Conservation (phyloP, 208 protist species). For the Trypanosoma lewisi region DNA sequence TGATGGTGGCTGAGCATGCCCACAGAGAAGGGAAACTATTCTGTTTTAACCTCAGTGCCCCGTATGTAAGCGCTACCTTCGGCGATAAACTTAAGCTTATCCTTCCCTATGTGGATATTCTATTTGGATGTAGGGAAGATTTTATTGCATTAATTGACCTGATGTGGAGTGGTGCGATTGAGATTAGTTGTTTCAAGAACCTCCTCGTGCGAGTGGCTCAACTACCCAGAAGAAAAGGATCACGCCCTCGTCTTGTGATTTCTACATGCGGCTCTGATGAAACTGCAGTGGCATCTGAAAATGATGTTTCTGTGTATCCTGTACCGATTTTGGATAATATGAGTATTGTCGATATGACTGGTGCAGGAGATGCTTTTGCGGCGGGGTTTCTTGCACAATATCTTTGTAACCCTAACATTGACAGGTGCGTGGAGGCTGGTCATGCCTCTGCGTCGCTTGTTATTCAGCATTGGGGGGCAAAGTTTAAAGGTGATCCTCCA, state of each 20-base stretch:
- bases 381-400: slow-evolving; percentile 95
- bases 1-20: slow-evolving; percentile 76
- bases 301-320: slow-evolving; percentile 30
- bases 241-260: slow-evolving; percentile 76
- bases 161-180: slow-evolving; percentile 58
- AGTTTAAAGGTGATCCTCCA: slow-evolving; percentile 58
- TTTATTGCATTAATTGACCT: slow-evolving; percentile 67
- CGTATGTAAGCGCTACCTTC: slow-evolving; percentile 93
- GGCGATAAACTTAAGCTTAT: slow-evolving; percentile 65
- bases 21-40: slow-evolving; percentile 88
- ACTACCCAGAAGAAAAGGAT: slow-evolving; percentile 56
- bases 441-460: slow-evolving; percentile 77
- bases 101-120: slow-evolving; percentile 92
- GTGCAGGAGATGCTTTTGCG: slow-evolving; percentile 97
- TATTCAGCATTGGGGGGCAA: slow-evolving; percentile 89
- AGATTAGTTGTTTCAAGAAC: slow-evolving; percentile 41
- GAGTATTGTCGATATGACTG: slow-evolving; percentile 96
- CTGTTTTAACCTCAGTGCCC: slow-evolving; percentile 94
- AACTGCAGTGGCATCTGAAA: slow-evolving; percentile 75
- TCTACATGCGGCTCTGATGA: slow-evolving; percentile 88
- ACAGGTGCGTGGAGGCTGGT: slow-evolving; percentile 66
- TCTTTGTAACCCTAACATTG: slow-evolving; percentile 32
- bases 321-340: slow-evolving; percentile 51
- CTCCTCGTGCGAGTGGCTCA: slow-evolving; percentile 70
- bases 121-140: slow-evolving; percentile 96